Percentiles rank a stretch among this genome's conserved stretches.
phyloP scores from a whole-genome alignment of 192 early-diverging fungal genomes.

The Entomortierella lignicola region DNA sequence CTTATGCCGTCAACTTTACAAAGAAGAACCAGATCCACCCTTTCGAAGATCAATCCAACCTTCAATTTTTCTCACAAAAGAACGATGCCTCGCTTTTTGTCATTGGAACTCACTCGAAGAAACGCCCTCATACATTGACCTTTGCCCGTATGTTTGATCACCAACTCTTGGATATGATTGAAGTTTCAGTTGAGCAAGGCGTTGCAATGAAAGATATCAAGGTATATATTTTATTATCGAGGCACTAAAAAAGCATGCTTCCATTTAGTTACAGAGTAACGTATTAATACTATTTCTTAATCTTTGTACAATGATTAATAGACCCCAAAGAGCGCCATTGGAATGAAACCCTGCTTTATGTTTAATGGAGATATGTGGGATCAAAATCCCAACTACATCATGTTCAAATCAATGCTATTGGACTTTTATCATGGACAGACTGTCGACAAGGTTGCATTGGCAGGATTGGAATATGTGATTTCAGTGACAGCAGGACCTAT shows the following conservation, averaged over 20 bases:
- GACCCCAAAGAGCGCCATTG: slow-evolving; percentile 80
- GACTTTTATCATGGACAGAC: slow-evolving; percentile 92
- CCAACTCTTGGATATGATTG: slow-evolving; percentile 95
- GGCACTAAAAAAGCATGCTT: neutral
- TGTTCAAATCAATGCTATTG: slow-evolving; percentile 85
- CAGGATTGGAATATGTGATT: slow-evolving; percentile 92
- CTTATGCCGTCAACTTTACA: slow-evolving; percentile 87
- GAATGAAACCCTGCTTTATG: slow-evolving; percentile 89
- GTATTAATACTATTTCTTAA: no score
- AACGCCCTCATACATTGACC: slow-evolving; percentile 93
- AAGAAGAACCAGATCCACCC: slow-evolving; percentile 97
- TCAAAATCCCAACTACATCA: slow-evolving; percentile 71
- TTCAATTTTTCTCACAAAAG: slow-evolving; percentile 96
- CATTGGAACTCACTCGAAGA: slow-evolving; percentile 93
- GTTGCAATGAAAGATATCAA: slow-evolving; percentile 80
- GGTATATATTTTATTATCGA: slow-evolving; percentile 34
- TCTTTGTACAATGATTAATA: slow-evolving; percentile 13
- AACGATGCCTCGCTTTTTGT: slow-evolving; percentile 95
- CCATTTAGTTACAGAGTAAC: no score
- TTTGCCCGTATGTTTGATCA: slow-evolving; percentile 94
- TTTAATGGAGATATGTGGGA: slow-evolving; percentile 94
- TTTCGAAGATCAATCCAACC: slow-evolving; percentile 91
- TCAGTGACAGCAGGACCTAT: slow-evolving; percentile 78
- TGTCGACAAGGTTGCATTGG: slow-evolving; percentile 80
- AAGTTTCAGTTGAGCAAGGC: slow-evolving; percentile 84